Base-by-base conservation (phyloP, 2,329 filamentous ascomycete genomes). In the Purpureocillium lavendulum region DNA sequence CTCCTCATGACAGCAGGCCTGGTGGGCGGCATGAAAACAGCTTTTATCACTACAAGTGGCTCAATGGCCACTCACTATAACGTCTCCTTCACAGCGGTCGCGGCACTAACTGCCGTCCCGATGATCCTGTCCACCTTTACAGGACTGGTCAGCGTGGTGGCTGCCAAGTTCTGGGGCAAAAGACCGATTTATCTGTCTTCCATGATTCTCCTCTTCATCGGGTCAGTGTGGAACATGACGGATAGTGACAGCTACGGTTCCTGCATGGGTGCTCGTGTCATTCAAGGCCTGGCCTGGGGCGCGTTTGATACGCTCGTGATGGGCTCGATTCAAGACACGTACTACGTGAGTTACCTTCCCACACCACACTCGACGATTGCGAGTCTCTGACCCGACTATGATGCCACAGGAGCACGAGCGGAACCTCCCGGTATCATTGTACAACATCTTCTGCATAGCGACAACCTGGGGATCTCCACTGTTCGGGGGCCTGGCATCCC, bases 271-370 rank as follows among this genome's bases (percentile, higher is more conserved):
- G 69, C 73, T 3, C 64, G 75, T 9, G 50, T 75, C 14, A 62
- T 79, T 28, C 73, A 78, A 49, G 74, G 73, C 1, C 40, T 79
- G 0, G 75, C 70, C n/a, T 77, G 75, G 70, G 75, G 75, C 6
- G 67, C 69, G 10, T 75, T 78, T 43, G 75, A 80, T 46, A 68
- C 65, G 5, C 54, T 79, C 30, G 60, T 75, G 24, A 55, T 70
- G 26, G 65, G 64, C 2, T 71, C 69, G 2, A 70, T 80, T 36
- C 66, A 73, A 35, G 75, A 80, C 46, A 71, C 70, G 2, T 79
- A 68, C 51, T 78, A 74, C 49, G 73, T 77, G 53, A 55, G 70
- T 55, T 8, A 10, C 8, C 14, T n/a, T 17, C 11, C 12, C 4
- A 15, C n/a, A 11, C 26, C 21, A 26, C 10, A 10, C 21, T 10